phyloP scores from a whole-genome alignment of 805 yeast species.

The Suhomyces canberraensis region DNA sequence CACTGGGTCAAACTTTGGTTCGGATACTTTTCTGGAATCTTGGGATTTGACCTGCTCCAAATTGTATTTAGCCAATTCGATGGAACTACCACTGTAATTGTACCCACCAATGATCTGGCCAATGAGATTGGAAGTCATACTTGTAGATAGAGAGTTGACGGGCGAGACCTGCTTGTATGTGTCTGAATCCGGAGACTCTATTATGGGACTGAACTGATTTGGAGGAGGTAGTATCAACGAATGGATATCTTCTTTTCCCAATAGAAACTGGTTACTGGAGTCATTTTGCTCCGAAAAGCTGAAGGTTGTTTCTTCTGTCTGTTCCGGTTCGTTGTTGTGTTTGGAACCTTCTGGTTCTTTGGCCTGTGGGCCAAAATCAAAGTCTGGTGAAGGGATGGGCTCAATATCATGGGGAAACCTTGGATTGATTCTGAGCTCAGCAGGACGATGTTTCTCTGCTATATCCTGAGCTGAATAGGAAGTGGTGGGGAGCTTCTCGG shows the following conservation, averaged over 20 bases:
- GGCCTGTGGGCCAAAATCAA: neutral
- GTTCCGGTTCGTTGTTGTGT: neutral
- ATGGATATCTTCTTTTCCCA: conserved; percentile 8
- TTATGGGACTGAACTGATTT: conserved; percentile 15
- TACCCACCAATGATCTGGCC: conserved; percentile 31
- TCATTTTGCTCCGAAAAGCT: conserved; percentile 27
- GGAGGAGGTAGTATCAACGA: conserved; percentile 3
- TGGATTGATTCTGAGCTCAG: neutral
- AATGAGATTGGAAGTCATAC: conserved; percentile 21
- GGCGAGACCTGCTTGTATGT: conserved; percentile 12
- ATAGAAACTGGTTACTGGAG: conserved; percentile 18
- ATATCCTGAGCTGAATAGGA: neutral
- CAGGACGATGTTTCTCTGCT: neutral
- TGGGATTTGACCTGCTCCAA: conserved; percentile 1
- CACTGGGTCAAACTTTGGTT: neutral
- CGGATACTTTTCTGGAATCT: conserved; percentile 1
- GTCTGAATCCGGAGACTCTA: conserved; percentile 12
- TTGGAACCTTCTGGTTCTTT: neutral
- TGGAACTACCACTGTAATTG: conserved; percentile 24
- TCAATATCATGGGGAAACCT: neutral
- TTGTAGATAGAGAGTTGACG: conserved; percentile 16
- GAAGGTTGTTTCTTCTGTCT: conserved; percentile 7
- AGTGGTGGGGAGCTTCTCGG: conserved; percentile 2
- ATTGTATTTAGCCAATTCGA: conserved; percentile 9
- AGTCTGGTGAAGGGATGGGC: neutral